Evolutionary conservation across 176 grass and related monocot genomes (phyloP), one percentile per base, ranked within the genome.

Genomic region (Metroxylon sagu): DNA sequence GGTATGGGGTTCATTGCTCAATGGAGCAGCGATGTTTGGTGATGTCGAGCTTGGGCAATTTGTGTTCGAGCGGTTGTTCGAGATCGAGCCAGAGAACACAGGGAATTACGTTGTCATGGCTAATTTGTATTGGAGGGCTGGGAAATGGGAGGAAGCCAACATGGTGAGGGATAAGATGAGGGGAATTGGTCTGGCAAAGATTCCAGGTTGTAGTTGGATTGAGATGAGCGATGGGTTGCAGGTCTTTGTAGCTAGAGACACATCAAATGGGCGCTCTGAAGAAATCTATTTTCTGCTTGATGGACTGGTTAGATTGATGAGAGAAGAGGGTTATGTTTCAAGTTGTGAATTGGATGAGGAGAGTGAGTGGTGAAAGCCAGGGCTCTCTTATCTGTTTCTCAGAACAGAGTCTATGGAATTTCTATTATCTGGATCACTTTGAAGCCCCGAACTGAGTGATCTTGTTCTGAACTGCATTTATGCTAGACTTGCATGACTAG

Each of bases 31-130:
- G 16, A 64, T 64, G 49, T 29, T 70, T 64, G 72, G 82, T 55
- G 79, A 90, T 60, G 72, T 79, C 53, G 77, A 85, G 61, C 53
- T 80, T 0, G 69, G 82, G 52, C 48, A 35, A 48, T 55, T 49
- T 74, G 76, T 64, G 0, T 90, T 90, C 48, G 72, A 83, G 59
- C 76, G 16, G 18, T 56, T 90, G 28, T 61, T 71, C 50, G 74
- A 71, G 18, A 82, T 85, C 54, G 87, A 90, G 56, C 82, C 87
- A 0, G 77, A 85, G 64, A 85, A 76, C 57, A 90, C 79, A 3
- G 87, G 87, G 30, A 90, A 82, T 57, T 85, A 83, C 17, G 19
- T 83, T 56, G 60, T 90, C 52, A 85, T 90, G 79, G 87, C 82
- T 76, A 85, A 83, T 74, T 70, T 90, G 29, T 85, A 79, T 58